phyloP scores from a whole-genome alignment of 2,329 filamentous ascomycete genomes.

The Hirsutella thompsonii region DNA sequence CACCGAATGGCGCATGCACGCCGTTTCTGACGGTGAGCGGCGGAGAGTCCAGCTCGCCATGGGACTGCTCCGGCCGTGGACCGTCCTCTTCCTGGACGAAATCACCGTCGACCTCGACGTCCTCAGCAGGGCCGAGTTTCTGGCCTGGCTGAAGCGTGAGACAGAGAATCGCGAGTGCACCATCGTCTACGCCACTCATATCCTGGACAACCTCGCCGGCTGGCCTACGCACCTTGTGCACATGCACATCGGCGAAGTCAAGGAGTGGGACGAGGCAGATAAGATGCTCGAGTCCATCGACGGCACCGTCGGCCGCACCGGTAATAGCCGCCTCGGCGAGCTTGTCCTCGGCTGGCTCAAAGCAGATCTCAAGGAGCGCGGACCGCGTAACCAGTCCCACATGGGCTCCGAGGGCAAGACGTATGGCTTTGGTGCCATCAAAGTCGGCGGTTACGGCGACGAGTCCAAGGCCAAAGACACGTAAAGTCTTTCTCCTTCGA shows the following conservation, averaged over 20 bases:
- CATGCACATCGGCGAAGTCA: constrained; percentile 81
- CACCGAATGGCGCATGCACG: constrained; percentile 85
- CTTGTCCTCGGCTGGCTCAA: constrained; percentile 80
- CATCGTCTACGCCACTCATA: constrained; percentile 95
- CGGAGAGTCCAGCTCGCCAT: constrained; percentile 90
- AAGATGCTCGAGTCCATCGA: constrained; percentile 47
- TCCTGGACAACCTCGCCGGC: constrained; percentile 82
- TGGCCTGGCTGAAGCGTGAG: constrained; percentile 76
- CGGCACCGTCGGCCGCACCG: constrained; percentile 25
- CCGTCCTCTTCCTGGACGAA: constrained; percentile 80
- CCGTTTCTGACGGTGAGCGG: constrained; percentile 85
- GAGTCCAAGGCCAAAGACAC: constrained; percentile 28
- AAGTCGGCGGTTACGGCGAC: constrained; percentile 43
- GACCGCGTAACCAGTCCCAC: constrained; percentile 52
- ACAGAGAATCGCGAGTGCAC: constrained; percentile 74
- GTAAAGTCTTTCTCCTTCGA: constrained; percentile 7
- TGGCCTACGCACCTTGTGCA: constrained; percentile 96
- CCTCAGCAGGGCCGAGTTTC: constrained; percentile 70
- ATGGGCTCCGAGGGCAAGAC: constrained; percentile 50
- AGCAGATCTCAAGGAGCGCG: constrained; percentile 65
- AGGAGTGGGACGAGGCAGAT: constrained; percentile 70
- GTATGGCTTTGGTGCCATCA: constrained; percentile 38
- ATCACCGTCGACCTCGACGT: constrained; percentile 96
- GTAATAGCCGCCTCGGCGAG: constrained; percentile 77
- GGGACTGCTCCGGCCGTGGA: constrained; percentile 87